Evolutionary conservation across 2,329 filamentous ascomycete genomes (phyloP).

Genomic region (Monosporascus sp.): DNA sequence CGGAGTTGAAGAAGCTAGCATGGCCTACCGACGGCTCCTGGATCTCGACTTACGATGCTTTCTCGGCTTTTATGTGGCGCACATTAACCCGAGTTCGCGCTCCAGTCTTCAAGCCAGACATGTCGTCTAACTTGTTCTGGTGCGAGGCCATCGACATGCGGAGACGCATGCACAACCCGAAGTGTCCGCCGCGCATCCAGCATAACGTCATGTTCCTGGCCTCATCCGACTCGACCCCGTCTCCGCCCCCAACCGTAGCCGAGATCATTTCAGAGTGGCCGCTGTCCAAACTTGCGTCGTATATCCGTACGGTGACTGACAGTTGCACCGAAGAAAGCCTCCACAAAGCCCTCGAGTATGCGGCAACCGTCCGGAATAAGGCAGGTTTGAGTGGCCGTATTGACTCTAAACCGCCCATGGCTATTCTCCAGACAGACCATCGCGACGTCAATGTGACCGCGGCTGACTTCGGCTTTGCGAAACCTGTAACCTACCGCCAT

Average conservation of each 20-base stretch:
- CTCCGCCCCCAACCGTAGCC: constrained; percentile 23
- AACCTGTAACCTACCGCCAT: constrained; percentile 11
- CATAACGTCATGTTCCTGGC: constrained; percentile 15
- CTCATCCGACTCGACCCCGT: constrained; percentile 13
- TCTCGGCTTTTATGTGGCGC: constrained; percentile 37
- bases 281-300: constrained; percentile 29
- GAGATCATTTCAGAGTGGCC: constrained; percentile 32
- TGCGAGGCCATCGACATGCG: constrained; percentile 35
- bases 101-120: constrained; percentile 27
- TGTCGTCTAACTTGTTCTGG: constrained; percentile 25
- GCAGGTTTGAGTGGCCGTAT: constrained; percentile 26
- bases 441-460: constrained; percentile 9
- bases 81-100: constrained; percentile 30
- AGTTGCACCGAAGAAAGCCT: constrained; percentile 28
- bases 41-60: constrained; percentile 43
- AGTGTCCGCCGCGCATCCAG: constrained; percentile 28
- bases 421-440: constrained; percentile 10
- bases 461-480: constrained; percentile 15
- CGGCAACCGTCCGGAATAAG: constrained; percentile 34
- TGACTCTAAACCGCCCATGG: constrained; percentile 30
- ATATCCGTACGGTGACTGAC: constrained; percentile 32
- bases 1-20: constrained; percentile 32
- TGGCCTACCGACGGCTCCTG: constrained; percentile 26
- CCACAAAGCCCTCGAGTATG: constrained; percentile 20
- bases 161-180: constrained; percentile 27